These are phyloP conservation scores for Phaeosphaeria sp. DNA, from an alignment of 2,329 filamentous ascomycete species.

Conservation along the genomic window DNA sequence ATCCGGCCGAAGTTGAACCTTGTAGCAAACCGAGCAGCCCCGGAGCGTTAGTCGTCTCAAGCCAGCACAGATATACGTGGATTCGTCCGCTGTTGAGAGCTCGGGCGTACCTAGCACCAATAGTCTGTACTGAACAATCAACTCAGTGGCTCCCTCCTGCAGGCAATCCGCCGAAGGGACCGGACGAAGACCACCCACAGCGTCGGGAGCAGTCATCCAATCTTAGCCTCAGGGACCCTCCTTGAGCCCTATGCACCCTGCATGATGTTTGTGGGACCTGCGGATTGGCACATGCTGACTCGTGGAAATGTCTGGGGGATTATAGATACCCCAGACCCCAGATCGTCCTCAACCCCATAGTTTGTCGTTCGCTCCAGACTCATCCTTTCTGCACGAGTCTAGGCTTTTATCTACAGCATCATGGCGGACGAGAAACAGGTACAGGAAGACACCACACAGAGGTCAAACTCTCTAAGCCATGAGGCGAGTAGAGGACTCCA, in stretches of 20 bases:
- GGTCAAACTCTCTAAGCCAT: constrained; percentile 9
- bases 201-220: constrained; percentile 3
- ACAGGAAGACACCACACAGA: constrained; percentile 13
- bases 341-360: constrained; percentile 3
- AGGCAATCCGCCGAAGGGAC: not conserved
- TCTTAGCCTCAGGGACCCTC: not conserved
- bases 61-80: constrained; percentile 3
- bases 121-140: constrained; percentile 1
- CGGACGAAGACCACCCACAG: not conserved
- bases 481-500: constrained; percentile 28
- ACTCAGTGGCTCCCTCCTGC: not conserved
- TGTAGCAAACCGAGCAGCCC: constrained; percentile 7
- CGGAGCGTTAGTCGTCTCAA: constrained; percentile 5
- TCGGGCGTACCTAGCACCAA: constrained; percentile 5
- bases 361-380: not conserved
- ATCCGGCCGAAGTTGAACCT: constrained; percentile 5
- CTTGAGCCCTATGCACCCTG: constrained; percentile 6
- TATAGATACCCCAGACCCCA: constrained; percentile 13
- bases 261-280: constrained; percentile 8
- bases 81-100: constrained; percentile 2
- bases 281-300: constrained; percentile 9
- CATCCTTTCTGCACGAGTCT: not conserved
- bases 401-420: not conserved
- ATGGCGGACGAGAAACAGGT: constrained; percentile 32
- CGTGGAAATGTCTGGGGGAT: constrained; percentile 4